A percentile compares a stretch with the other conserved stretches of the same genome.
These are phyloP conservation scores for Phytopythium sindhum DNA, from an alignment of 352 stramenopile species.

Conservation along the genomic window DNA sequence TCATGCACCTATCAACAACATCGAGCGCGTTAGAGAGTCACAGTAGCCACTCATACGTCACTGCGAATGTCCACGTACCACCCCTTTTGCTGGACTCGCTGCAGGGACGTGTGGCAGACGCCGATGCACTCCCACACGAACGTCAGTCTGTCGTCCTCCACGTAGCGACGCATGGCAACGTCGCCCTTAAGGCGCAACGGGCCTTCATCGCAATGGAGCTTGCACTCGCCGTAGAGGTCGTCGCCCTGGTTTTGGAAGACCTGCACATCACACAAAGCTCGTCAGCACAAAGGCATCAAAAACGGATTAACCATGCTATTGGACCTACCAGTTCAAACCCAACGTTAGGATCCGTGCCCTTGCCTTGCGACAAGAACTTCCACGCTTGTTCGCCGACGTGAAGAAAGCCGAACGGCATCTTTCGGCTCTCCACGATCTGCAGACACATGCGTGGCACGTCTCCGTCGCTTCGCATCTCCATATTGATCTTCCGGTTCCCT, in stretches of 20 bases:
- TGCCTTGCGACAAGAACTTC: slow-evolving; percentile 23
- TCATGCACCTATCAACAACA: slow-evolving; percentile 27
- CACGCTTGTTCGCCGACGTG: slow-evolving; percentile 28
- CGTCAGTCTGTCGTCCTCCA: slow-evolving; percentile 39
- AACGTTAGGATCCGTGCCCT: slow-evolving; percentile 15
- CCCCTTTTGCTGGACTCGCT: slow-evolving; percentile 47
- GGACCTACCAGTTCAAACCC: slow-evolving; percentile 32
- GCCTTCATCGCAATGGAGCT: slow-evolving; percentile 26
- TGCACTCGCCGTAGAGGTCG: slow-evolving; percentile 45
- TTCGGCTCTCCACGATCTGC: slow-evolving; percentile 37
- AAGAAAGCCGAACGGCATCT: slow-evolving; percentile 28
- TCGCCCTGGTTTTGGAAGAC: slow-evolving; percentile 36
- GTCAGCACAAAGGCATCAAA: slow-evolving; percentile 5
- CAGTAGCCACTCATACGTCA: not conserved
- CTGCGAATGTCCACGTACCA: slow-evolving; percentile 20
- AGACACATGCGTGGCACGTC: slow-evolving; percentile 34
- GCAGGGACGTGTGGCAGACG: slow-evolving; percentile 16
- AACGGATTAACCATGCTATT: not conserved
- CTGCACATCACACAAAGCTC: slow-evolving; percentile 10
- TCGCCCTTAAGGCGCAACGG: slow-evolving; percentile 32
- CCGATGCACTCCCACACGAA: slow-evolving; percentile 51
- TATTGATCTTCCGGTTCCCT: slow-evolving; percentile 36
- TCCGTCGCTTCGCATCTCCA: slow-evolving; percentile 38
- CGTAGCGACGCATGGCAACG: slow-evolving; percentile 38
- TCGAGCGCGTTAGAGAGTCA: not conserved